Evolutionary conservation across 805 yeast species (phyloP), one percentile per base, ranked within the genome.

Genomic region (Saccharomycopsis fibuligera): DNA sequence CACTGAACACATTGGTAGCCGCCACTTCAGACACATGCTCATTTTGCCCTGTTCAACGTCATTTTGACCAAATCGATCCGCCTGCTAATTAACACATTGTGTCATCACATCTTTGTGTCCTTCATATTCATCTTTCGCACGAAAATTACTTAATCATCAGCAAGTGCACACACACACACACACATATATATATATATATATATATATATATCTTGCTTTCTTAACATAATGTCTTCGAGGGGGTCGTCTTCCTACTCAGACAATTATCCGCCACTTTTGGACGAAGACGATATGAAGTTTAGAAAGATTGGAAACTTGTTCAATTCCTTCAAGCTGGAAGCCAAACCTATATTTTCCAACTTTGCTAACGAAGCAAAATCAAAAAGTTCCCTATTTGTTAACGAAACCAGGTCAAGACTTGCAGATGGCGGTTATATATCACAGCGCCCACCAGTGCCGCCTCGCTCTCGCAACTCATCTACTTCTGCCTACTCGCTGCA

Each of bases 261-360:
- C 37, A 17, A 33, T n/a, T 29, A 29, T 29, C 12, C 31, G 12
- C 12, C 31, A 8, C n/a, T n/a, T n/a, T n/a, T n/a, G n/a, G 12
- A n/a, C 35, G 47, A 47, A 37, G 48, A 43, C 44, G 51, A 48
- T 25, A 48, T 48, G 49, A 37, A 31, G 27, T 35, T 48, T 17
- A 48, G 38, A 36, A 47, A 36, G 24, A 12, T 50, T 27, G 53
- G 53, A 3, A 29, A 47, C 14, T 22, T 50, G 3, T 44, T 50
- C 38, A 31, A 30, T 8, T 36, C 45, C 21, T 14, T 50, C 10
- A 47, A 47, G 40, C 45, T 19, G 17, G 51, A 47, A 22, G 50
- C 51, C 4, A 46, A 47, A 22, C 51, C 50, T 4, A 30, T 48
- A 16, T n/a, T 48, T 5, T 16, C 48, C 16, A 44, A 17, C 6